Percentiles rank a stretch among this genome's conserved stretches.
Conservation (phyloP, 768 basidiomycete species). For the Pisolithus marmoratus region DNA sequence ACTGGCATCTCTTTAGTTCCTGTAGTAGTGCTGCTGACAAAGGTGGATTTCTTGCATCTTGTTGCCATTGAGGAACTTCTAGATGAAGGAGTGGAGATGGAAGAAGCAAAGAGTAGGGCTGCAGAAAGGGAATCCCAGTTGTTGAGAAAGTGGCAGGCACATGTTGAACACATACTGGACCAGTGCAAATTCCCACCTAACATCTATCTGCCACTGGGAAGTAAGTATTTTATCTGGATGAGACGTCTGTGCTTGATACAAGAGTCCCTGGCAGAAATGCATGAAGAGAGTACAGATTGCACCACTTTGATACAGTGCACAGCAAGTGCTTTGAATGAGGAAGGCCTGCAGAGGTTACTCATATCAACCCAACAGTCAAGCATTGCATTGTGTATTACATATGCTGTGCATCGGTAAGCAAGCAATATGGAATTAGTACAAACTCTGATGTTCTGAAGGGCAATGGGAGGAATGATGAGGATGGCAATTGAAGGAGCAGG, state of each 20-base stretch:
- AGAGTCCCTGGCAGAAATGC: neutral
- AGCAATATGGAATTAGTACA: no score
- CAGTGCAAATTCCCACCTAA: neutral
- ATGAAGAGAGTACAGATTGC: neutral
- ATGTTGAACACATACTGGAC: neutral
- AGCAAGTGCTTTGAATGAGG: neutral
- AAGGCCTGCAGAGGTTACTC: neutral
- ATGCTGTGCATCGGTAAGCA: neutral
- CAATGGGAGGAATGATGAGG: no score
- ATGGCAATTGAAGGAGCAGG: no score
- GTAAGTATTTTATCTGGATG: neutral
- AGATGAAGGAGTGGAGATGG: constrained; percentile 4
- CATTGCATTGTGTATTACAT: neutral
- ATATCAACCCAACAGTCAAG: neutral
- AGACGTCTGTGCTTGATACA: neutral
- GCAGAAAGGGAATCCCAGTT: constrained; percentile 8
- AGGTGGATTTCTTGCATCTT: constrained; percentile 27
- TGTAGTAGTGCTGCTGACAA: constrained; percentile 34
- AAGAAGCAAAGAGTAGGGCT: constrained; percentile 9
- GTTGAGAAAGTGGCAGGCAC: neutral
- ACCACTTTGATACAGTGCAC: neutral
- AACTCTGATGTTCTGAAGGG: no score
- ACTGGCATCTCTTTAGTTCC: constrained; percentile 24
- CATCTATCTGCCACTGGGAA: neutral
- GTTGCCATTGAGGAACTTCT: constrained; percentile 13